These are phyloP conservation scores for Ambrosiella beaveri DNA, from an alignment of 2,329 filamentous ascomycete species.

Conservation along the genomic window DNA sequence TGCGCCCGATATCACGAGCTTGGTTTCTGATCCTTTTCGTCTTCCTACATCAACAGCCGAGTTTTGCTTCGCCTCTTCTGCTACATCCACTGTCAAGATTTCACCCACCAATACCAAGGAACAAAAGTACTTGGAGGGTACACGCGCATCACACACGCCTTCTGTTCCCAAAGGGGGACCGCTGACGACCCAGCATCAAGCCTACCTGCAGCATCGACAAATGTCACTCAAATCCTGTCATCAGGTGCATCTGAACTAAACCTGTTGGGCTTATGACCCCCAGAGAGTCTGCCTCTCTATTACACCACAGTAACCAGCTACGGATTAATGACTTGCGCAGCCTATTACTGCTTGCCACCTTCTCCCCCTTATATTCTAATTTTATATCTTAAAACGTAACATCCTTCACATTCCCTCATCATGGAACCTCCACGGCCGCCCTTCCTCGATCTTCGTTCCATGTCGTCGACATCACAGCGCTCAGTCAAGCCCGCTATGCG, in stretches of 20 bases:
- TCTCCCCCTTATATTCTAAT: slow-evolving; percentile 2
- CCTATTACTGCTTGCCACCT: neutral
- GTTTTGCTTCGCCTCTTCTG: neutral
- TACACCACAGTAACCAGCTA: neutral
- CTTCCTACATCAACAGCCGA: neutral
- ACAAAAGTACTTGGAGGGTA: neutral
- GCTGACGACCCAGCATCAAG: no score
- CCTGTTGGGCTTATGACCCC: neutral
- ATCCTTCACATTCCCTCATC: neutral
- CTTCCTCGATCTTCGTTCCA: slow-evolving; percentile 41
- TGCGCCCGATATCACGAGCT: neutral
- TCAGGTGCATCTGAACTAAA: neutral
- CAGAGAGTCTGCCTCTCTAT: neutral
- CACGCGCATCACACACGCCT: neutral
- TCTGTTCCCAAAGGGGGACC: neutral
- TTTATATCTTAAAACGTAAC: neutral
- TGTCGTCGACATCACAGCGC: slow-evolving; percentile 33
- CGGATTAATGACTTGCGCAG: neutral
- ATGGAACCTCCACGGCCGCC: slow-evolving; percentile 39
- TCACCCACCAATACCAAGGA: neutral
- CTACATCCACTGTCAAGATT: neutral
- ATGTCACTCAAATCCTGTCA: neutral
- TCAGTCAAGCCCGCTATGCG: slow-evolving; percentile 34
- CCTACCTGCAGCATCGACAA: neutral
- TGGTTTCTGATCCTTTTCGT: neutral